A percentile compares a stretch with the other conserved stretches of the same genome.
phyloP scores from a whole-genome alignment of 2,329 filamentous ascomycete species.

The Exophiala dermatitidis region DNA sequence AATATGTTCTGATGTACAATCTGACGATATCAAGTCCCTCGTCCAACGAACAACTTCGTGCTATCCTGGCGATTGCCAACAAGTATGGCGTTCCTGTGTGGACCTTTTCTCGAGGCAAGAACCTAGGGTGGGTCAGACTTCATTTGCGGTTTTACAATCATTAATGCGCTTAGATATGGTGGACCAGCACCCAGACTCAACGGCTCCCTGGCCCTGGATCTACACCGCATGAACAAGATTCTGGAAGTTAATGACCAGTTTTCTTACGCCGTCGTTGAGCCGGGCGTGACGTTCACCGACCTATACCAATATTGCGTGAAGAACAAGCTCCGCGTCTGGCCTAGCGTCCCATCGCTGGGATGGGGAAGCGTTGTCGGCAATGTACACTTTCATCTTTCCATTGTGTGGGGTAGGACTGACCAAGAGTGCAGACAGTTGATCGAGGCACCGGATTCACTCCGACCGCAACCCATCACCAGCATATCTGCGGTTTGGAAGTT shows the following conservation, averaged over 20 bases:
- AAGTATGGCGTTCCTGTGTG: constrained; percentile 21
- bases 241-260: constrained; percentile 32
- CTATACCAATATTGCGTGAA: constrained; percentile 39
- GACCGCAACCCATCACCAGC: constrained; percentile 42
- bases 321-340: constrained; percentile 39
- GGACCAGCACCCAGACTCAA: constrained; percentile 42
- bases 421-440: constrained; percentile 34
- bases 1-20: not conserved
- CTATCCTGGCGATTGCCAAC: constrained; percentile 19
- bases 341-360: constrained; percentile 44
- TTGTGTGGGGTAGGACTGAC: not conserved
- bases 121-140: constrained; percentile 16
- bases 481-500: constrained; percentile 41
- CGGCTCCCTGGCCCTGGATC: constrained; percentile 42
- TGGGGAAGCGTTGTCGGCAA: constrained; percentile 48
- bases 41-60: constrained; percentile 16
- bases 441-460: constrained; percentile 33
- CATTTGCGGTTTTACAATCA: not conserved
- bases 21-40: constrained; percentile 5
- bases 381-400: constrained; percentile 4
- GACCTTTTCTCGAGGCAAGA: constrained; percentile 25
- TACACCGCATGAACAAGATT: constrained; percentile 34
- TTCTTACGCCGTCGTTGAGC: constrained; percentile 33
- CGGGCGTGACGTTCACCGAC: constrained; percentile 43
- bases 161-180: constrained; percentile 37